Evolutionary conservation across 257 asterid species (phyloP).

Genomic region (Cynanchum wilfordii): DNA sequence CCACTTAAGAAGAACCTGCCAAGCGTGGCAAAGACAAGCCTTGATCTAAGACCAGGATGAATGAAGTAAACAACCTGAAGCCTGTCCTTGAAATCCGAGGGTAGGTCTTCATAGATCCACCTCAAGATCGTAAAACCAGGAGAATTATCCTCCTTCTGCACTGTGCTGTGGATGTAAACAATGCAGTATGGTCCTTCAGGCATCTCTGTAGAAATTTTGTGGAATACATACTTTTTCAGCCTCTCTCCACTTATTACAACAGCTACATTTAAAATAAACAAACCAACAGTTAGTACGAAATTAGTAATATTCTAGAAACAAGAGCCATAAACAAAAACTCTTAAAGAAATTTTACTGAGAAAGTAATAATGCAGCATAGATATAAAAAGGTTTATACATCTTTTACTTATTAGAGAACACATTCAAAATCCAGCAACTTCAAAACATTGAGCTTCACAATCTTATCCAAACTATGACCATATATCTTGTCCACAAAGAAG

Average conservation of each 20-base stretch:
- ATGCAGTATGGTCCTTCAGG: slow-evolving; percentile 82
- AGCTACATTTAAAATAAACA: slow-evolving; percentile 37
- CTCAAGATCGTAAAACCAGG: slow-evolving; percentile 84
- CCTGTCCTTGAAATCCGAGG: slow-evolving; percentile 66
- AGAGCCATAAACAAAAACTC: neutral
- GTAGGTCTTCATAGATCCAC: slow-evolving; percentile 92
- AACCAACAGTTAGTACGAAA: neutral
- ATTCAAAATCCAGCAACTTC: neutral
- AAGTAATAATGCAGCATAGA: neutral
- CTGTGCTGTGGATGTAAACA: slow-evolving; percentile 81
- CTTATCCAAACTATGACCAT: neutral
- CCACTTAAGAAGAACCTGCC: slow-evolving; percentile 87
- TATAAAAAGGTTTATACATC: neutral
- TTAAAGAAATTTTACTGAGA: neutral
- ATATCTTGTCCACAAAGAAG: neutral
- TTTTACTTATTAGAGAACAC: neutral
- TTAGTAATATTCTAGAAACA: neutral
- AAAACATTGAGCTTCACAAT: neutral
- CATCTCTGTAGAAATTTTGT: slow-evolving; percentile 57
- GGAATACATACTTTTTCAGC: slow-evolving; percentile 65
- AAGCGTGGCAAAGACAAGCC: slow-evolving; percentile 82
- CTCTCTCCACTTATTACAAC: slow-evolving; percentile 64
- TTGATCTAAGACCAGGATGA: slow-evolving; percentile 87
- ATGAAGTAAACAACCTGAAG: slow-evolving; percentile 78
- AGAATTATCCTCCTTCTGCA: slow-evolving; percentile 75